Percentiles rank a stretch among this genome's conserved stretches.
Conservation (phyloP, 208 protist genomes). For the Crithidia mellificae region DNA sequence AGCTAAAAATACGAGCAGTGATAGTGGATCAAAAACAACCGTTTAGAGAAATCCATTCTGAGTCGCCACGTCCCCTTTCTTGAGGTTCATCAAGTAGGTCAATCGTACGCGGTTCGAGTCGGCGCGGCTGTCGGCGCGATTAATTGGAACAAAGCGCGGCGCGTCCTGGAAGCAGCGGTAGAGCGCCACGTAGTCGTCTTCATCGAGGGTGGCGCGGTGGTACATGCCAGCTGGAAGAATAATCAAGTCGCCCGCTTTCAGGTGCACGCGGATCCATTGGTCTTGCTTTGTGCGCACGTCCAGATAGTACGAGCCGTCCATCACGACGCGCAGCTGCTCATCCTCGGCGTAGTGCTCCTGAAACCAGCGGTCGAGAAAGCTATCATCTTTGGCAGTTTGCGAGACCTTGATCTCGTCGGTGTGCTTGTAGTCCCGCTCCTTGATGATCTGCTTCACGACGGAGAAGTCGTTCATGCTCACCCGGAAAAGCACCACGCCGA, state of each 20-base stretch:
- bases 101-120: conserved; percentile 77
- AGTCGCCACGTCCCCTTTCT: conserved; percentile 85
- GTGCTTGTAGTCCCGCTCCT: conserved; percentile 91
- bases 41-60: conserved; percentile 71
- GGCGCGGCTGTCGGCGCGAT: conserved; percentile 58
- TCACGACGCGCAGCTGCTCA: conserved; percentile 84
- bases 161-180: conserved; percentile 83
- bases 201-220: conserved; percentile 85
- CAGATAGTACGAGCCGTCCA: conserved; percentile 83
- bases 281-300: conserved; percentile 78
- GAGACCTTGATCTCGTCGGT: conserved; percentile 84
- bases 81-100: conserved; percentile 86
- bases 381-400: conserved; percentile 90
- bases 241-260: conserved; percentile 63
- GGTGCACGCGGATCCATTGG: conserved; percentile 69
- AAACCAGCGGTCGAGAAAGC: conserved; percentile 88
- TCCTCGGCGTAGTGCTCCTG: conserved; percentile 88
- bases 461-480: conserved; percentile 86
- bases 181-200: conserved; percentile 52
- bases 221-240: conserved; percentile 81
- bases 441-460: conserved; percentile 84
- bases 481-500: conserved; percentile 82
- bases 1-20: too few species aligned
- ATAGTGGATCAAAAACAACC: background rate
- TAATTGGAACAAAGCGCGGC: conserved; percentile 75